Conservation (phyloP, 805 yeast genomes). For the Monosporozyma aquatica region DNA sequence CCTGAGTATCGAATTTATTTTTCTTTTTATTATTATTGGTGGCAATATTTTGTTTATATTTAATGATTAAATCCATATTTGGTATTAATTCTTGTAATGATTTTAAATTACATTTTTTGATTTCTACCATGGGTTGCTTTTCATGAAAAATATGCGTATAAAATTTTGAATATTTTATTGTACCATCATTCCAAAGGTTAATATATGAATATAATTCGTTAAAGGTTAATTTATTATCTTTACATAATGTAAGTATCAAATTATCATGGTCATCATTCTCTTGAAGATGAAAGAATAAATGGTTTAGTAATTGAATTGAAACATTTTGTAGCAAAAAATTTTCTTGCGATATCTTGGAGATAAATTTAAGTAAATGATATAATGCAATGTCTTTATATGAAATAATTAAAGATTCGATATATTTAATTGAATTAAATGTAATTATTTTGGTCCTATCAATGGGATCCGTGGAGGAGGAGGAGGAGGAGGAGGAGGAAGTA, state of each 20-base stretch:
- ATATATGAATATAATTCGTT: slow-evolving; percentile 20
- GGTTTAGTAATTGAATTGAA: slow-evolving; percentile 26
- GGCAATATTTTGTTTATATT: not conserved
- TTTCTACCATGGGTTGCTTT: slow-evolving; percentile 15
- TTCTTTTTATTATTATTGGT: not conserved
- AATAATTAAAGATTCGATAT: slow-evolving; percentile 30
- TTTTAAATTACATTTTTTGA: slow-evolving; percentile 5
- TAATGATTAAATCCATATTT: not conserved
- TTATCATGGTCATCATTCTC: too few species aligned
- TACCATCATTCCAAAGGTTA: slow-evolving; percentile 31
- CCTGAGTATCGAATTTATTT: too few species aligned
- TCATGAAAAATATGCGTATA: slow-evolving; percentile 13
- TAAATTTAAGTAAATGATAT: slow-evolving; percentile 31
- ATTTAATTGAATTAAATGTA: slow-evolving; percentile 14
- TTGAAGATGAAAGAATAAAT: slow-evolving; percentile 21
- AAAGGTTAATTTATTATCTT: slow-evolving; percentile 20
- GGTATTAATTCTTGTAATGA: slow-evolving; percentile 16
- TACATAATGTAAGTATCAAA: slow-evolving; percentile 8
- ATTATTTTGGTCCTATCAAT: not conserved
- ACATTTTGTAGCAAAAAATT: slow-evolving; percentile 31
- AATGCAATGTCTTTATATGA: slow-evolving; percentile 32
- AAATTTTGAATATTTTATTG: slow-evolving; percentile 19
- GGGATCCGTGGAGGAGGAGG: too few species aligned
- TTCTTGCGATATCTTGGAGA: slow-evolving; percentile 25
- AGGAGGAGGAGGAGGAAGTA: too few species aligned